Percentiles rank a stretch among this genome's conserved stretches.
phyloP scores from a whole-genome alignment of 208 protist genomes.

The Trypanosoma mega region DNA sequence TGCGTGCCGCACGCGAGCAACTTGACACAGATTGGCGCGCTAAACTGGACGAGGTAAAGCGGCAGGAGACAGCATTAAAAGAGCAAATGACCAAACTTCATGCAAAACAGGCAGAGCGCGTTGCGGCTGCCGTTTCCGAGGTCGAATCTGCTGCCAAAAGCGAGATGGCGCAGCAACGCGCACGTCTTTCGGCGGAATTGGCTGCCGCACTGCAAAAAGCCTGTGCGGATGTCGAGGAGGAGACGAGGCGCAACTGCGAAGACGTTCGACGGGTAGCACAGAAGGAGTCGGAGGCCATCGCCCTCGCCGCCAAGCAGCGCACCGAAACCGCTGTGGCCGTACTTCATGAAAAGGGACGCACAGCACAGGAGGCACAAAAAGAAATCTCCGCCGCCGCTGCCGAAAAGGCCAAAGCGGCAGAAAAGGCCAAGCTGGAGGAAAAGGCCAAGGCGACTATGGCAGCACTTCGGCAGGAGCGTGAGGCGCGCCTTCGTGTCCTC shows the following conservation, averaged over 20 bases:
- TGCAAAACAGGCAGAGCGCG: constrained; percentile 15
- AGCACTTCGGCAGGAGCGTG: constrained; percentile 8
- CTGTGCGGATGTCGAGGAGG: too few species aligned
- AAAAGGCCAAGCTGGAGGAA: constrained; percentile 16
- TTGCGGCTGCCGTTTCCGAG: constrained; percentile 26
- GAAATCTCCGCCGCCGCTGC: too few species aligned
- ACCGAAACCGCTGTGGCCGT: too few species aligned
- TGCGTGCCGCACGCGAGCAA: constrained; percentile 29
- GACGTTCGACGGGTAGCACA: too few species aligned
- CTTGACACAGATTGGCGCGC: constrained; percentile 45
- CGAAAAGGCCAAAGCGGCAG: constrained; percentile 14
- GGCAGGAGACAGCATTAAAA: constrained; percentile 36
- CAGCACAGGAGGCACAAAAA: too few species aligned
- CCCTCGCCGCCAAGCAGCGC: too few species aligned
- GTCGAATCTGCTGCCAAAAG: constrained; percentile 23
- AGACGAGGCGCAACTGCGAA: too few species aligned
- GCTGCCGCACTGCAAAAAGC: too few species aligned
- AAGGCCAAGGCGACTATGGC: constrained; percentile 16
- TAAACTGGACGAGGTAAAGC: constrained; percentile 35
- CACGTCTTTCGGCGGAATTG: too few species aligned
- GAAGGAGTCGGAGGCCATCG: too few species aligned
- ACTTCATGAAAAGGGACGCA: too few species aligned
- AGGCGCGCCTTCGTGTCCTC: constrained; percentile 12
- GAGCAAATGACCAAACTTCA: constrained; percentile 29
- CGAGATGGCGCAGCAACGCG: constrained; percentile 17